phyloP scores from a whole-genome alignment of 2,329 filamentous ascomycete genomes.

The Xylaria sp. region DNA sequence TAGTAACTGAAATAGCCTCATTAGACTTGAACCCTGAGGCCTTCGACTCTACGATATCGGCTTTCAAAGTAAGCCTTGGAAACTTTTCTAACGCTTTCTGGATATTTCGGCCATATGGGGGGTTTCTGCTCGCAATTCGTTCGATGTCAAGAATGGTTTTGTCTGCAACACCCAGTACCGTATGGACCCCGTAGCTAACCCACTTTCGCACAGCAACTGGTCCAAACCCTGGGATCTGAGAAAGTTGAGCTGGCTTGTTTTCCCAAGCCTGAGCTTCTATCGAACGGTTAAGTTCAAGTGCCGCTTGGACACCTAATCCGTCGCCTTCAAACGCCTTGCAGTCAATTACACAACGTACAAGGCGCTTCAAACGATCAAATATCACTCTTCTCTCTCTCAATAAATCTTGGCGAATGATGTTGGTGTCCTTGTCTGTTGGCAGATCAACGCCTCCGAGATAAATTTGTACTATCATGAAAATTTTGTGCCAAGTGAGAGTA shows the following conservation, averaged over 20 bases:
- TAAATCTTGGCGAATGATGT: constrained; percentile 66
- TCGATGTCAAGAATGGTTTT: constrained; percentile 81
- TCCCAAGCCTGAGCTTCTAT: constrained; percentile 84
- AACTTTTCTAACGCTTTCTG: constrained; percentile 74
- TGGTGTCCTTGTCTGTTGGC: constrained; percentile 67
- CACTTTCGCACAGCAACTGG: constrained; percentile 80
- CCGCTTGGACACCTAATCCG: constrained; percentile 72
- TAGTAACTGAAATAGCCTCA: constrained; percentile 65
- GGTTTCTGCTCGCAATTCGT: constrained; percentile 78
- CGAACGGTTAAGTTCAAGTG: constrained; percentile 81
- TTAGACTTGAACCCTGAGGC: constrained; percentile 49
- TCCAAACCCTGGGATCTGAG: constrained; percentile 84
- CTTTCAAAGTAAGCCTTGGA: constrained; percentile 64
- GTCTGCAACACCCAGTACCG: constrained; percentile 74
- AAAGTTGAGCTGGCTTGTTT: constrained; percentile 80
- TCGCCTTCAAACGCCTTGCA: constrained; percentile 73
- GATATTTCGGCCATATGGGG: constrained; percentile 81
- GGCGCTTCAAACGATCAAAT: constrained; percentile 74
- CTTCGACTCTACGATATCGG: constrained; percentile 53
- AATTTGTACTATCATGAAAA: constrained; percentile 80
- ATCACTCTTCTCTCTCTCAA: constrained; percentile 70
- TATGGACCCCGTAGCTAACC: constrained; percentile 74
- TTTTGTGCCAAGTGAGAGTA: constrained; percentile 75
- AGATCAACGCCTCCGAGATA: constrained; percentile 75
- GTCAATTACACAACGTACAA: constrained; percentile 81